These are phyloP conservation scores for Urtica urens DNA, from an alignment of 306 rosid genomes.

Conservation along the genomic window DNA sequence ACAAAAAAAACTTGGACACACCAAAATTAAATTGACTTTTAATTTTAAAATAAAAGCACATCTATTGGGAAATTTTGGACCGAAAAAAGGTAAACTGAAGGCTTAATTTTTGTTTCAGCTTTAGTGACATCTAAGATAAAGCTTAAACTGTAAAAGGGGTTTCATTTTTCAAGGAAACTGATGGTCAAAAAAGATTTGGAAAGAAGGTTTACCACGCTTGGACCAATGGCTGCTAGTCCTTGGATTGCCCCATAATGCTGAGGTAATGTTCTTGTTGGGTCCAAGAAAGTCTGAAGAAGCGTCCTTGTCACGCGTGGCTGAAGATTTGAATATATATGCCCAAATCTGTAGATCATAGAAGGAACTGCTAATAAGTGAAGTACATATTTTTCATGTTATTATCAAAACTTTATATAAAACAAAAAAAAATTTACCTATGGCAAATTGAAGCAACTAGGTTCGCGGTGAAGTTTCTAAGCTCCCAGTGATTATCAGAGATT, in stretches of 20 bases:
- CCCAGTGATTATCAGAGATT: constrained; percentile 80
- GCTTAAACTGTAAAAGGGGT: too few species aligned
- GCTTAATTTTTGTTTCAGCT: too few species aligned
- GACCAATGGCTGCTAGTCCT: constrained; percentile 82
- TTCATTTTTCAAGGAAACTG: not conserved
- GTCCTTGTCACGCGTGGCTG: constrained; percentile 78
- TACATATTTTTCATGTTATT: not conserved
- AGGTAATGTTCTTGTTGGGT: constrained; percentile 67
- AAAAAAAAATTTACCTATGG: constrained; percentile 52
- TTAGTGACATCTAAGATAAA: too few species aligned
- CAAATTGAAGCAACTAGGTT: constrained; percentile 70
- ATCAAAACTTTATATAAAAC: not conserved
- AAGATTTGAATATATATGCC: constrained; percentile 78
- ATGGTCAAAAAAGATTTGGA: constrained; percentile 9
- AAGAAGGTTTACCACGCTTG: constrained; percentile 56
- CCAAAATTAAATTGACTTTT: too few species aligned
- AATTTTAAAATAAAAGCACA: too few species aligned
- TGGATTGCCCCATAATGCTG: constrained; percentile 95
- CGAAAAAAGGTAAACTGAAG: too few species aligned
- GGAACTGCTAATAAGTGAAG: not conserved
- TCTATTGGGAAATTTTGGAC: too few species aligned
- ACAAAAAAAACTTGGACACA: too few species aligned
- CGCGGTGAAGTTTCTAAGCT: constrained; percentile 74
- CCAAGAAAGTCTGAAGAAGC: constrained; percentile 76
- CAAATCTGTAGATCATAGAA: constrained; percentile 47